Conservation (phyloP, 192 early-diverging fungal genomes). For the Oehlia diaphana region DNA sequence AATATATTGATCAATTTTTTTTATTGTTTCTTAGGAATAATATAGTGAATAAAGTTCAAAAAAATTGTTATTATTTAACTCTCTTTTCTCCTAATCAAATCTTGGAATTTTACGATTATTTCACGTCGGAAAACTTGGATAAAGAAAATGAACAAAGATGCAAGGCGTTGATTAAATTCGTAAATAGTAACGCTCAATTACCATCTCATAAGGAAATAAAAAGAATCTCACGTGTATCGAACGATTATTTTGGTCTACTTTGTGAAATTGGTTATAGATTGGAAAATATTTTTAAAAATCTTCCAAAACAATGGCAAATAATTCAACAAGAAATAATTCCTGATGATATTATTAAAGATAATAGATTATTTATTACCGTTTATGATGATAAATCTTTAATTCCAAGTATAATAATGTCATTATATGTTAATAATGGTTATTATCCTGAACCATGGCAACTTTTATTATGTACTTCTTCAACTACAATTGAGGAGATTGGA, state of each 20-base stretch:
- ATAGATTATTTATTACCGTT: slow-evolving; percentile 23
- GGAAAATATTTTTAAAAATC: slow-evolving; percentile 1
- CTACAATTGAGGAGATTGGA: slow-evolving; percentile 26
- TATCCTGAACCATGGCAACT: slow-evolving; percentile 29
- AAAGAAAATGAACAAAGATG: slow-evolving; percentile 11
- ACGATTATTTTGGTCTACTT: neutral
- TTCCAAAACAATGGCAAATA: neutral
- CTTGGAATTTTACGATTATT: slow-evolving; percentile 28
- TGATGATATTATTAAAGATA: neutral
- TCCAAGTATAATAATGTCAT: slow-evolving; percentile 28
- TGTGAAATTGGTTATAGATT: slow-evolving; percentile 5
- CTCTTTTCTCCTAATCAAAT: slow-evolving; percentile 22
- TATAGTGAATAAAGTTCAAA: neutral
- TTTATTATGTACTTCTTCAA: slow-evolving; percentile 26
- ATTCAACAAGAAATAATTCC: neutral
- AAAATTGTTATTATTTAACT: slow-evolving; percentile 30
- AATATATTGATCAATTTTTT: neutral
- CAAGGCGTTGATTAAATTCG: slow-evolving; percentile 9
- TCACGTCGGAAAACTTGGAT: neutral
- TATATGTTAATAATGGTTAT: slow-evolving; percentile 23
- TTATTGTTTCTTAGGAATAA: neutral
- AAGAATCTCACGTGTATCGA: neutral
- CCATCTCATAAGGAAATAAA: neutral
- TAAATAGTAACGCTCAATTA: neutral
- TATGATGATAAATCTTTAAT: slow-evolving; percentile 12